Evolutionary conservation across 176 grass and related monocot genomes (phyloP), one percentile per base, ranked within the genome.

Genomic region (Leersia perrieri): DNA sequence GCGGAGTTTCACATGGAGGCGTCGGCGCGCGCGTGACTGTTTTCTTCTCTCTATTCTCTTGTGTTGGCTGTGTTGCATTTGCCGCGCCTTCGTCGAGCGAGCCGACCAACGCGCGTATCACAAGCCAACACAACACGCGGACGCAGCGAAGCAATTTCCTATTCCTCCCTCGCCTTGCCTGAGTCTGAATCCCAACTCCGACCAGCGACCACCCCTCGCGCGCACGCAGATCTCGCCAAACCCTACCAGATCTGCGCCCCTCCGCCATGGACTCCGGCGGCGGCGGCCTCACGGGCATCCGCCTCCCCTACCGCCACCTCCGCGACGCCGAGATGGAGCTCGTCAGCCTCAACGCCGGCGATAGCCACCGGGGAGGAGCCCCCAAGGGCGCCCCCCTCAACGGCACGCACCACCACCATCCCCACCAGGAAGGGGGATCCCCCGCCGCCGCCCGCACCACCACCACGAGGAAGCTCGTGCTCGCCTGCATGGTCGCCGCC

Each of bases 401-500:
- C 51, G 66, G 22, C 3, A 1, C 38, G 31, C 39, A 58, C 76
- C 79, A 76, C 53, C 70, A 84, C n/a, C n/a, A n/a, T n/a, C n/a
- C n/a, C n/a, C n/a, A n/a, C n/a, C n/a, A n/a, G n/a, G n/a, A n/a
- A n/a, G n/a, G 39, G 63, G 28, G 73, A 3, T n/a, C 35, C 15
- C 26, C 42, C 7, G 9, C 22, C n/a, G 8, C 53, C 22, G 41
- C 22, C 51, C 11, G 10, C 13, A 18, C 23, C 25, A 87, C 76
- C 76, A 87, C 76, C 76, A 68, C 84, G 75, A 95, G 33, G 75
- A 87, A 36, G 78, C 77, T 93, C 14, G 87, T 98, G 33, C 92
- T 98, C 1, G 91, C 92, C 47, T 98, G 92, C 81, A 98, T 76
- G 86, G 92, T 98, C 60, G 95, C 90, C 36, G 95, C 95, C 1